A percentile compares a stretch with the other conserved stretches of the same genome.
Conservation (phyloP, 2,329 filamentous ascomycete genomes). For the Dryadomyces quercus-mongolicae region DNA sequence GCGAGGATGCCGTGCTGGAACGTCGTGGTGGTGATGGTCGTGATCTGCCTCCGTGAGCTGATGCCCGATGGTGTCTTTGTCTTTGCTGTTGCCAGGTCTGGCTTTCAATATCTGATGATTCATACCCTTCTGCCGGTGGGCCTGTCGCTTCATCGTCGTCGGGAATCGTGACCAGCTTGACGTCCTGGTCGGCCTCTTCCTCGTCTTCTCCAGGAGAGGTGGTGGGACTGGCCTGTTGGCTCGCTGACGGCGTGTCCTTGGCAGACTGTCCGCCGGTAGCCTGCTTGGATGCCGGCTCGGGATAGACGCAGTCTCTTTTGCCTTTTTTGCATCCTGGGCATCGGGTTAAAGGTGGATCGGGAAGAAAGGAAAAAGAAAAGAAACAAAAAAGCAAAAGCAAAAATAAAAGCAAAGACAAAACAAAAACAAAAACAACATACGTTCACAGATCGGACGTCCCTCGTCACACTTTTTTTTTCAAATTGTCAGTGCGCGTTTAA, state of each 20-base stretch:
- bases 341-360: not conserved
- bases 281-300: slow-evolving; percentile 48
- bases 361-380: not conserved
- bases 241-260: slow-evolving; percentile 24
- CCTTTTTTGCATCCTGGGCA: slow-evolving; percentile 75
- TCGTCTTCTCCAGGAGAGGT: slow-evolving; percentile 44
- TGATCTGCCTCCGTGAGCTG: slow-evolving; percentile 3
- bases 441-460: slow-evolving; percentile 71
- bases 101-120: not conserved
- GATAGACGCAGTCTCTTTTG: slow-evolving; percentile 80
- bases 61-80: too few relatives aligned
- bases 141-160: slow-evolving; percentile 32
- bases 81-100: not conserved
- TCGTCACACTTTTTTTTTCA: slow-evolving; percentile 75
- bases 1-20: slow-evolving; percentile 26
- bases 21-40: slow-evolving; percentile 20
- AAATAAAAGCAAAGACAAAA: not conserved
- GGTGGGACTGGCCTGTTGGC: slow-evolving; percentile 34
- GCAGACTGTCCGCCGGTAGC: slow-evolving; percentile 15
- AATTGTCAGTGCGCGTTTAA: not conserved
- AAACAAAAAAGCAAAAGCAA: not conserved
- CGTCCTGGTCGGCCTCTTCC: slow-evolving; percentile 29
- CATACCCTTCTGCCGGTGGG: not conserved
- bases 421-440: slow-evolving; percentile 27
- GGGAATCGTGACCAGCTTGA: slow-evolving; percentile 37